phyloP scores from a whole-genome alignment of 2,329 filamentous ascomycete genomes.

The Sclerotinia trifoliorum region DNA sequence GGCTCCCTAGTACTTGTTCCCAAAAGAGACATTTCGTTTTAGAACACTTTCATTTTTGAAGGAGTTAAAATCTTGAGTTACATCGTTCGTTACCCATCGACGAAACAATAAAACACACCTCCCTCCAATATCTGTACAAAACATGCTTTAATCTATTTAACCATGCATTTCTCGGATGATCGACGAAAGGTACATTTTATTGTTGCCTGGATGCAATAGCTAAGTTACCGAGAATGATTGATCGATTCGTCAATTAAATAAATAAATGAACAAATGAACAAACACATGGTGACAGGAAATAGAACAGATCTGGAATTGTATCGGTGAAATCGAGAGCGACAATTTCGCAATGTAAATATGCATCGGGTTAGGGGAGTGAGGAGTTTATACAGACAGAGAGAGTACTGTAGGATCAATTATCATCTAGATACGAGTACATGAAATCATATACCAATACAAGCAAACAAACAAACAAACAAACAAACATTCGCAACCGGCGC shows the following conservation, averaged over 20 bases:
- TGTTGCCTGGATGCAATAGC: slow-evolving; percentile 17
- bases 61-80: slow-evolving; percentile 19
- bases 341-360: no score
- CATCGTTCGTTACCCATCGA: slow-evolving; percentile 20
- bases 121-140: slow-evolving; percentile 6
- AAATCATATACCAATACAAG: neutral
- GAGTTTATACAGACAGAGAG: no score
- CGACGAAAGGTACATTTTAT: slow-evolving; percentile 14
- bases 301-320: slow-evolving; percentile 13
- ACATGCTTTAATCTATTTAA: slow-evolving; percentile 11
- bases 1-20: neutral
- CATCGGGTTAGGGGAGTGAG: neutral
- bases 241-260: neutral
- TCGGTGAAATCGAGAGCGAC: neutral
- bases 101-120: slow-evolving; percentile 11
- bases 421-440: neutral
- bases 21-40: slow-evolving; percentile 15
- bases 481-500: neutral
- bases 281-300: slow-evolving; percentile 14
- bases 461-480: neutral
- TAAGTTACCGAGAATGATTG: neutral
- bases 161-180: slow-evolving; percentile 15
- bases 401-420: slow-evolving; percentile 7
- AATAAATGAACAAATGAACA: no score
- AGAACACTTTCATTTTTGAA: slow-evolving; percentile 2